These are phyloP conservation scores for Gentiana macrophylla DNA, from an alignment of 257 asterid species.

Conservation along the genomic window DNA sequence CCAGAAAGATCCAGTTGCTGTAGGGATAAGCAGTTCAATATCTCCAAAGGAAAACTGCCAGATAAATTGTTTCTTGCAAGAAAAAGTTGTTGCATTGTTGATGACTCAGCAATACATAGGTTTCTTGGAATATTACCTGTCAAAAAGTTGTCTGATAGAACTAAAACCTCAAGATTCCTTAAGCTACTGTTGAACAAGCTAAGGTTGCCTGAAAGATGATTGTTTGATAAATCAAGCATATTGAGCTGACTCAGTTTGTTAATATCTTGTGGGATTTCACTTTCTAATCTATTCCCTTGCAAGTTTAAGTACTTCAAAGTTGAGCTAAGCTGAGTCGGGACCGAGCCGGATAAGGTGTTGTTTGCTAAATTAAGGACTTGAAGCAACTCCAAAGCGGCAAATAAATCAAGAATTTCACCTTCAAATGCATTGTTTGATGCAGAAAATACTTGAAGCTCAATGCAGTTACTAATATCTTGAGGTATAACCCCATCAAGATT, in stretches of 20 bases:
- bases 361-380: conserved; percentile 67
- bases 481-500: conserved; percentile 52
- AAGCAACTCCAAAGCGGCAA: conserved; percentile 40
- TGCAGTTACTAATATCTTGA: conserved; percentile 42
- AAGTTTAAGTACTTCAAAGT: conserved; percentile 58
- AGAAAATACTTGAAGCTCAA: conserved; percentile 45
- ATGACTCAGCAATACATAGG: conserved; percentile 40
- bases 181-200: conserved; percentile 28
- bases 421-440: conserved; percentile 55
- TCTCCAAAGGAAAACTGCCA: conserved; percentile 46
- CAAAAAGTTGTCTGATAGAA: conserved; percentile 39
- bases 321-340: conserved; percentile 45
- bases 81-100: conserved; percentile 32
- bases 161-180: conserved; percentile 39
- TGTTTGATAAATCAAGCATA: conserved; percentile 54
- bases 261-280: conserved; percentile 51
- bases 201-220: conserved; percentile 52
- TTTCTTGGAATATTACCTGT: conserved; percentile 29
- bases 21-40: conserved; percentile 56
- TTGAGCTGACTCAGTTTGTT: conserved; percentile 38
- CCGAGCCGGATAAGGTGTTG: conserved; percentile 58
- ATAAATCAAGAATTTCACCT: conserved; percentile 53
- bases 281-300: conserved; percentile 54
- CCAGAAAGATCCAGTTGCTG: conserved; percentile 63
- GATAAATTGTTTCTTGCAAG: conserved; percentile 48